Evolutionary conservation across 805 yeast genomes (phyloP).

Genomic region (Candida sithepensis): DNA sequence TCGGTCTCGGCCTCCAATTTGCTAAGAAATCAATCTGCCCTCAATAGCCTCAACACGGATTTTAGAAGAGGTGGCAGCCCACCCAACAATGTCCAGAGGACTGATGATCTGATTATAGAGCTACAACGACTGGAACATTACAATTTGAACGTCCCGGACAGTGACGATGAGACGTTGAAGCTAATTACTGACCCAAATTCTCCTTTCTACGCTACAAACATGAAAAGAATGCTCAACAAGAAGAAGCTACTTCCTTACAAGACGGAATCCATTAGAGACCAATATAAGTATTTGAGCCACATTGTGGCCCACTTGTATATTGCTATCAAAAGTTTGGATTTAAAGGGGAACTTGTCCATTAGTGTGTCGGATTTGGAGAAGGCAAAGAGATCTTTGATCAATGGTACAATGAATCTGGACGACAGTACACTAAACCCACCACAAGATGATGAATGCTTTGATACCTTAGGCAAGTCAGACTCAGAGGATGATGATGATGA

Average conservation of each 20-base stretch:
- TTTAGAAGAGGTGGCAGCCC: constrained; percentile 2
- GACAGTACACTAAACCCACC: constrained; percentile 32
- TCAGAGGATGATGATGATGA: constrained; percentile 32
- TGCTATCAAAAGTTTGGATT: constrained; percentile 70
- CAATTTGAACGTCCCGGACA: constrained; percentile 59
- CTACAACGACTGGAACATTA: constrained; percentile 23
- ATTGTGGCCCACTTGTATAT: constrained; percentile 78
- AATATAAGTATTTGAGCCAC: constrained; percentile 69
- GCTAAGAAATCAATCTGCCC: constrained; percentile 10
- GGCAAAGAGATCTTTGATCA: constrained; percentile 19
- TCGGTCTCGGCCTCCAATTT: constrained; percentile 22
- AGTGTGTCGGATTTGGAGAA: constrained; percentile 64
- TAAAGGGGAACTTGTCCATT: constrained; percentile 65
- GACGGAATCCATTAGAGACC: constrained; percentile 64
- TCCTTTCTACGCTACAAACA: constrained; percentile 21
- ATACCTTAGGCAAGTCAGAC: constrained; percentile 41
- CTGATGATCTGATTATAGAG: constrained; percentile 16
- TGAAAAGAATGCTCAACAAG: constrained; percentile 19
- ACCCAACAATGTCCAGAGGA: neutral
- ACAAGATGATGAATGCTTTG: constrained; percentile 47
- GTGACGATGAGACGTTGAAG: constrained; percentile 33
- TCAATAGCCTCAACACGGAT: constrained; percentile 4
- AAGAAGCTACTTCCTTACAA: constrained; percentile 58
- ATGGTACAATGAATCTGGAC: constrained; percentile 30
- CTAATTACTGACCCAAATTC: constrained; percentile 22